Base-by-base conservation (phyloP, 805 yeast genomes). In the Cyberlindnera mrakii region DNA sequence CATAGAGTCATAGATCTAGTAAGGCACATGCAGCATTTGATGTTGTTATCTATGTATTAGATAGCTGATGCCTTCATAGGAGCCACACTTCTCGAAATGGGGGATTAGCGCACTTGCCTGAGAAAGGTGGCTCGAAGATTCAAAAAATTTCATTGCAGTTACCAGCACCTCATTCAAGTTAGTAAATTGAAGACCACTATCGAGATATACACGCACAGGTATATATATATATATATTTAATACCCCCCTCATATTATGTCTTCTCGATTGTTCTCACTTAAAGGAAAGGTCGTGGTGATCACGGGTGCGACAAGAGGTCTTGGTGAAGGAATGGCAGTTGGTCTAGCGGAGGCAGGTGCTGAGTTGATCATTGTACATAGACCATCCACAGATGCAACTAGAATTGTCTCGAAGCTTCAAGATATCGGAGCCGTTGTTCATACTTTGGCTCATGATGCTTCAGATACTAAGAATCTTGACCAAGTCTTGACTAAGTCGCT, bases 221-320 rank as follows among this genome's bases (percentile, higher is more conserved):
- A 15, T 23, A 23, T 19, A 19, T 19, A 19, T 19, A 4, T 6
- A 19, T 4, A 19, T 19, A 19, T n/a, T n/a, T n/a, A n/a, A n/a
- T n/a, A 19, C 4, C 5, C 27, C 27, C 11, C 11, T 23, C 27
- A 15, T 33, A 16, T 20, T 16, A 53, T 51, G 57, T 53, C 56
- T 4, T 20, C 53, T n/a, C 86, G 82, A 46, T 65, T 85, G 46
- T 85, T 87, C 64, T 80, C 86, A 6, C 71, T 88, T 46, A 83
- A 83, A 64, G 95, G 91, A 30, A 86, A 84, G 65, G 85, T 82
- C 18, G 89, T 90, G 29, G 78, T 85, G 3, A 76, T 87, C 44
- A 85, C 93, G 18, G 95, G 96, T 37, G 84, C 89, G 8, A 79
- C 89, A 11, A 72, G 82, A 39, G 95, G 95, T 23, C 85, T 87